phyloP scores from a whole-genome alignment of 2,329 filamentous ascomycete species.

The Clarireedia paspali region DNA sequence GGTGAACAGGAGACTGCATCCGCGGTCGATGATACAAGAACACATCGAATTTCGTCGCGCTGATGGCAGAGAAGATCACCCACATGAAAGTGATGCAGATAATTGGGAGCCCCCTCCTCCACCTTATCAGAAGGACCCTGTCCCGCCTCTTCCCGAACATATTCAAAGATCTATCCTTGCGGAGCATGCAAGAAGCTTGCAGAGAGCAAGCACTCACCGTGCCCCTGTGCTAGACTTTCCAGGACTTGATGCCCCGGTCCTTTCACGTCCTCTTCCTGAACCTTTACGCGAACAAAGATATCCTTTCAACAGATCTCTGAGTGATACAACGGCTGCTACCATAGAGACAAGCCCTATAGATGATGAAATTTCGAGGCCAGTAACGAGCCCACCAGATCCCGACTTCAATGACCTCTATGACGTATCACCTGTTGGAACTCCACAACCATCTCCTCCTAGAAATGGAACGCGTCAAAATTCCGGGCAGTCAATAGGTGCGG shows the following conservation, averaged over 20 bases:
- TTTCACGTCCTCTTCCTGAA: slow-evolving; percentile 21
- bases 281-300: slow-evolving; percentile 19
- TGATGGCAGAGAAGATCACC: slow-evolving; percentile 63
- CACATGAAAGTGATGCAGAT: slow-evolving; percentile 80
- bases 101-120: slow-evolving; percentile 84
- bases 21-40: slow-evolving; percentile 45
- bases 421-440: slow-evolving; percentile 28
- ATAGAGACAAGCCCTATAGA: slow-evolving; percentile 17
- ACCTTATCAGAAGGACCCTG: slow-evolving; percentile 62
- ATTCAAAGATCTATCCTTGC: slow-evolving; percentile 28
- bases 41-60: slow-evolving; percentile 58
- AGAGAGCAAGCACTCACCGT: slow-evolving; percentile 24
- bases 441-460: slow-evolving; percentile 14
- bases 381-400: slow-evolving; percentile 26
- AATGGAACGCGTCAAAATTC: slow-evolving; percentile 16
- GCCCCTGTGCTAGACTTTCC: slow-evolving; percentile 20
- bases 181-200: slow-evolving; percentile 23
- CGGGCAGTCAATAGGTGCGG: slow-evolving; percentile 20
- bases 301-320: slow-evolving; percentile 31
- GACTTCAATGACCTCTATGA: slow-evolving; percentile 22
- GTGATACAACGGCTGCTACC: slow-evolving; percentile 30
- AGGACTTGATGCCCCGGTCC: slow-evolving; percentile 16
- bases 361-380: slow-evolving; percentile 25
- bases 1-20: slow-evolving; percentile 60
- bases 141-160: slow-evolving; percentile 29